Conservation (phyloP, 2,329 filamentous ascomycete species). For the Cytospora schulzeri region DNA sequence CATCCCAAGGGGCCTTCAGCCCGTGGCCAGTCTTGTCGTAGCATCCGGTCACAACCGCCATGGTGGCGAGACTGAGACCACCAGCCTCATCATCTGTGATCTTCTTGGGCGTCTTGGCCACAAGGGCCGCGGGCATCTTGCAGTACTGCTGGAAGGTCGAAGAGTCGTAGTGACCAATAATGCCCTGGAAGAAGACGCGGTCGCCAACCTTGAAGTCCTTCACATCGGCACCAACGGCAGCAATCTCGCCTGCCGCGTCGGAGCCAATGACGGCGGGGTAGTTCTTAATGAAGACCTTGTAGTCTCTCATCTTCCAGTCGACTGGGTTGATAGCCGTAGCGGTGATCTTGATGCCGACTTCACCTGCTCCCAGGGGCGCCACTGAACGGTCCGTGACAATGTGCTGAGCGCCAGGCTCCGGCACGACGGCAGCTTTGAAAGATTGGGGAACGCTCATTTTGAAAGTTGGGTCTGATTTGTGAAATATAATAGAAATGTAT, state of each 20-base stretch:
- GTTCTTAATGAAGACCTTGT: conserved; percentile 31
- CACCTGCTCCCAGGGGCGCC: conserved; percentile 28
- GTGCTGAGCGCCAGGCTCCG: conserved; percentile 24
- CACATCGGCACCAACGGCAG: conserved; percentile 35
- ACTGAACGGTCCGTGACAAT: conserved; percentile 24
- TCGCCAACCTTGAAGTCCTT: conserved; percentile 38
- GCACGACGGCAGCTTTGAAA: conserved; percentile 26
- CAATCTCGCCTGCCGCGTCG: conserved; percentile 40
- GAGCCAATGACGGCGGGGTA: conserved; percentile 40
- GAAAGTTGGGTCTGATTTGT: too few species aligned
- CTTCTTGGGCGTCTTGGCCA: conserved; percentile 36
- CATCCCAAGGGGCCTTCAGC: conserved; percentile 36
- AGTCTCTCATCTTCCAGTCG: conserved; percentile 40
- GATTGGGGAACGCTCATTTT: conserved; percentile 22
- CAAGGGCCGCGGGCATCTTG: conserved; percentile 37
- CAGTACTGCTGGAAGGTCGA: conserved; percentile 43
- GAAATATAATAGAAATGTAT: background rate
- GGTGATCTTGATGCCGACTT: conserved; percentile 31
- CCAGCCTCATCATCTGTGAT: conserved; percentile 36
- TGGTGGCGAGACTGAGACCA: conserved; percentile 33
- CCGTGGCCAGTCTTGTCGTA: conserved; percentile 32
- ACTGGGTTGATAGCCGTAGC: conserved; percentile 40
- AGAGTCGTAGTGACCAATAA: conserved; percentile 35
- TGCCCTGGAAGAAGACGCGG: conserved; percentile 42
- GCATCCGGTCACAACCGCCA: conserved; percentile 30